These are phyloP conservation scores for Lupinus albus DNA, from an alignment of 306 rosid species.

Conservation along the genomic window DNA sequence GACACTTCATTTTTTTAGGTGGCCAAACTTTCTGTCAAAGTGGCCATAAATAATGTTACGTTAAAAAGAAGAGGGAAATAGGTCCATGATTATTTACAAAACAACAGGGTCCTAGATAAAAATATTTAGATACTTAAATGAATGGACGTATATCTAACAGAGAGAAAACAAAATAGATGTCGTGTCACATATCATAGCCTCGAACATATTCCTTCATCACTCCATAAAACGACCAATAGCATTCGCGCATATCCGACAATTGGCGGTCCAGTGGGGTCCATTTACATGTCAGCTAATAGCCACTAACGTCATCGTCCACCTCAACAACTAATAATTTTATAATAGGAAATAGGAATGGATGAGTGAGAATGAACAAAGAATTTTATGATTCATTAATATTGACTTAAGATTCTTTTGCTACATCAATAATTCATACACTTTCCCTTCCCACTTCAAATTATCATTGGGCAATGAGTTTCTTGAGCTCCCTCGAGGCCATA, in stretches of 20 bases:
- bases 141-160: too few relatives aligned
- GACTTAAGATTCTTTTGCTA: too few relatives aligned
- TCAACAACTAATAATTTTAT: conserved; percentile 6
- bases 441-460: too few relatives aligned
- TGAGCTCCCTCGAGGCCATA: too few relatives aligned
- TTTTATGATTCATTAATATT: too few relatives aligned
- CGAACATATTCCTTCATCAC: conserved; percentile 59
- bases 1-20: conserved; percentile 47
- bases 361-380: conserved; percentile 10
- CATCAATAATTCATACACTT: too few relatives aligned
- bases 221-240: background rate
- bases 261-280: conserved; percentile 37
- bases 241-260: conserved; percentile 51
- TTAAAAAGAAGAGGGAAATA: background rate
- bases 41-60: conserved; percentile 36
- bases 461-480: too few relatives aligned
- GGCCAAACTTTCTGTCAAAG: conserved; percentile 52
- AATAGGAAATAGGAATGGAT: too few relatives aligned
- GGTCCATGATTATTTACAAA: conserved; percentile 12
- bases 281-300: background rate
- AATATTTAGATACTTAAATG: conserved; percentile 37
- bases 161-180: conserved; percentile 46
- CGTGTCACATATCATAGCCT: conserved; percentile 29
- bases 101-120: conserved; percentile 9
- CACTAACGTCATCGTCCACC: conserved; percentile 38